Percentiles rank a stretch among this genome's conserved stretches.
phyloP scores from a whole-genome alignment of 2,329 filamentous ascomycete species.

The Diaporthe citrichinensis region DNA sequence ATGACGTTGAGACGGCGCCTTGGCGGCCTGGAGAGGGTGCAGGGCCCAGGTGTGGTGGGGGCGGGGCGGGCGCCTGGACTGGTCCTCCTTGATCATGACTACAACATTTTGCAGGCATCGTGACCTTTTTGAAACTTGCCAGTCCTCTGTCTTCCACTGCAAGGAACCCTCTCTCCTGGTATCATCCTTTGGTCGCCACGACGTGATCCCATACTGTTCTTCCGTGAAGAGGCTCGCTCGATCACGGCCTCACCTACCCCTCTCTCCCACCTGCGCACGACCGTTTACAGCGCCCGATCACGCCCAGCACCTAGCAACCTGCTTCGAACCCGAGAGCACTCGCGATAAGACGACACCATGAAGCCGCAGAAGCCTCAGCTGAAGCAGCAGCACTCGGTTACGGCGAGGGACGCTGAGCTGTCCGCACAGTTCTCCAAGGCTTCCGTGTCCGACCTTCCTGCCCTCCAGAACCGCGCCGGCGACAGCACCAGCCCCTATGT shows the following conservation, averaged over 20 bases:
- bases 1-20: constrained; percentile 24
- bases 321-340: not conserved
- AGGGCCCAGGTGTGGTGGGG: constrained; percentile 16
- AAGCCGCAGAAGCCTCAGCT: constrained; percentile 52
- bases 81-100: constrained; percentile 3
- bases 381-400: constrained; percentile 43
- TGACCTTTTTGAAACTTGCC: constrained; percentile 8
- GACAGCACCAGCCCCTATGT: constrained; percentile 70
- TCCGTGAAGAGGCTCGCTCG: not conserved
- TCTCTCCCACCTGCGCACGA: not conserved
- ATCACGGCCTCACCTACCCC: constrained; percentile 5
- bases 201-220: not conserved
- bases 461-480: constrained; percentile 54
- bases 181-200: not conserved
- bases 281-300: constrained; percentile 7
- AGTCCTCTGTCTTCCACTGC: not conserved
- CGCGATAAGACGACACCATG: constrained; percentile 48
- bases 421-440: constrained; percentile 40
- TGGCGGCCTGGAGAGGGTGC: constrained; percentile 15
- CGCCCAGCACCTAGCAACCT: not conserved
- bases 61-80: constrained; percentile 15
- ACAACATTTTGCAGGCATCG: constrained; percentile 23
- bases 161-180: not conserved
- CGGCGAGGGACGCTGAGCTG: constrained; percentile 38
- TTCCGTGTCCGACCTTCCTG: constrained; percentile 41